Base-by-base conservation (phyloP, 2,329 filamentous ascomycete species). In the Penicillium freii region DNA sequence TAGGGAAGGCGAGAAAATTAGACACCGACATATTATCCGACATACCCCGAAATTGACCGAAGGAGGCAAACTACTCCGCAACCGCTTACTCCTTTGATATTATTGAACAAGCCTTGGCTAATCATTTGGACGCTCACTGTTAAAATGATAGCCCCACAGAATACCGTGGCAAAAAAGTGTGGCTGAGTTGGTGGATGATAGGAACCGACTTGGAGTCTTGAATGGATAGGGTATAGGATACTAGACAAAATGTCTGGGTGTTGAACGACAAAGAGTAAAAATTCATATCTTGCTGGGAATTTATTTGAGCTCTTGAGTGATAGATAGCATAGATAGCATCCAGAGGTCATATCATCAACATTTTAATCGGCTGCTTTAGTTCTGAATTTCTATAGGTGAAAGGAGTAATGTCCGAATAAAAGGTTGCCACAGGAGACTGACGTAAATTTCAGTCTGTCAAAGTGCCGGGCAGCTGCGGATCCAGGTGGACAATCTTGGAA, bases 381-480 rank as follows among this genome's bases (percentile, higher is more conserved):
- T 21, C 3, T 34, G 15, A 15, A 17, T 11, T n/a, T 47, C 15
- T 23, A 19, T 23, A 33, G 21, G 13, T 25, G 8, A 17, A 25
- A 17, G 15, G 4, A 25, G n/a, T 5, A 21, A 21, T 34, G 29
- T 10, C 19, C 6, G 23, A 9, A 15, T 43, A 17, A n/a, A n/a
- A 47, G 9, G 17, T 52, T 29, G 53, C 54, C 54, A 53, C 49
- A 42, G 17, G 5, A 40, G 38, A 13, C 34, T 56, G 54, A 52
- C 54, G 54, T 53, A 53, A 17, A 47, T 36, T 34, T 7, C 13
- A 31, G 19, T 54, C 33, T 31, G n/a, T 38, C 25, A 36, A 31
- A 10, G 4, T 46, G n/a, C 43, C 13, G 27, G 44, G 27, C 19
- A 46, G 27, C 6, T 33, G n/a, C 13, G 44, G 29, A 34, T 13